Evolutionary conservation across 345 rosid genomes (phyloP), one percentile per base, ranked within the genome.

Genomic region (Eucalyptus rudis): DNA sequence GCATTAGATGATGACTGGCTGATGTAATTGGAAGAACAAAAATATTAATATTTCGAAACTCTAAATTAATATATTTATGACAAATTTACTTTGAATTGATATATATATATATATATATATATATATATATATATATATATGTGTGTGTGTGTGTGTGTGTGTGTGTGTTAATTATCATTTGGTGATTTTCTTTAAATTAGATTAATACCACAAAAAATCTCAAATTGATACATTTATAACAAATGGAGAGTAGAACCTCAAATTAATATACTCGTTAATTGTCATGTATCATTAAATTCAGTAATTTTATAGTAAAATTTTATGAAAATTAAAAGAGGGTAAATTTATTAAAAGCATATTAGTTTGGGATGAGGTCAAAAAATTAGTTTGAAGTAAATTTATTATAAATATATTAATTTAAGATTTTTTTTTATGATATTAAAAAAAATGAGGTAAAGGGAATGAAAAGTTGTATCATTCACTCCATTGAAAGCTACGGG

Each of bases 191-290:
- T 52, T 52, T 20, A 52, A 52, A 52, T 20, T 52, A 1, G 1
- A 52, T 52, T 52, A 52, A 52, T 52, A 20, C 2, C 1, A 52
- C 4, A 3, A 52, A 51, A 51, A 52, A 52, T 17, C 10, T 52
- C 24, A 52, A 52, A 52, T 7, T 0, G 0, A 52, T 19, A 19
- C 0, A 19, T 52, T 19, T 52, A 6, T 6, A 20, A 3, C 1
- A 16, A 51, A 51, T 0, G 0, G 20, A 51, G 2, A 3, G 8
- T 7, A 51, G 1, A 51, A 51, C 0, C 1, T 13, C 1, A 50
- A 50, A 50, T 16, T 6, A 7, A 6, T 50, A 6, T 50, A 2
- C 1, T 16, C 20, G 3, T 15, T 3, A 51, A 17, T 51, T 7
- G 0, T 16, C 8, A 51, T 0, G 1, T 7, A 52, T 52, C 0